These are phyloP conservation scores for Paralagenidium karlingii DNA, from an alignment of 352 stramenopile genomes.

Conservation along the genomic window DNA sequence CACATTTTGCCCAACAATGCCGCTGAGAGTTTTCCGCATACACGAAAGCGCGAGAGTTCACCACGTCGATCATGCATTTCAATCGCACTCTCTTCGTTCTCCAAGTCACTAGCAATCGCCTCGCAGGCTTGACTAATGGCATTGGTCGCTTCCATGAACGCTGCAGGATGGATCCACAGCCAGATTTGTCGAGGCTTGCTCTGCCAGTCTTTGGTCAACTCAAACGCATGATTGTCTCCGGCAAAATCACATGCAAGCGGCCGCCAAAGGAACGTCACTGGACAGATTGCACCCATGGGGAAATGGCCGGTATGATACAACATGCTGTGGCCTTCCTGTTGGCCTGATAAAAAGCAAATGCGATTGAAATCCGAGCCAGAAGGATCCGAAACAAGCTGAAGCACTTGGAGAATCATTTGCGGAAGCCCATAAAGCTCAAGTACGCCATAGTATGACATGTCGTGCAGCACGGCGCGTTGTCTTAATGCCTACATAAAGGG, in stretches of 20 bases:
- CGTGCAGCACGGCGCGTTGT: conserved; percentile 34
- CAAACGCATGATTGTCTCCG: conserved; percentile 7
- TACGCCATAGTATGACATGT: conserved; percentile 48
- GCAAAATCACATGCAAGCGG: conserved; percentile 22
- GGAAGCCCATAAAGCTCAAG: conserved; percentile 50
- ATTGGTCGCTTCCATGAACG: conserved; percentile 54
- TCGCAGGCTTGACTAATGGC: conserved; percentile 44
- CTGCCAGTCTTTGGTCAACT: conserved; percentile 24
- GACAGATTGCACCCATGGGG: conserved; percentile 42
- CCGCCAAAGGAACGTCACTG: conserved; percentile 66
- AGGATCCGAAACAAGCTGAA: conserved; percentile 40
- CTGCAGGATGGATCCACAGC: conserved; percentile 67
- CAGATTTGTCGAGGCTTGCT: conserved; percentile 50
- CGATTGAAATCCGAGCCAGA: neutral
- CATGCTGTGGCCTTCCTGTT: conserved; percentile 31
- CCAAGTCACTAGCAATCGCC: conserved; percentile 17
- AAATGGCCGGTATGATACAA: conserved; percentile 45
- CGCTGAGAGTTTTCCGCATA: conserved; percentile 28
- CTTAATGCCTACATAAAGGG: conserved; percentile 17
- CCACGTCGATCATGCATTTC: conserved; percentile 58
- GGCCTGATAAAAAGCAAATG: conserved; percentile 24
- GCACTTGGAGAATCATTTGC: conserved; percentile 36
- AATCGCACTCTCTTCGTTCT: conserved; percentile 25
- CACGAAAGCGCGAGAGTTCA: conserved; percentile 41
- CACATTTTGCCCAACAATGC: neutral